These are phyloP conservation scores for Fraxinus floribunda DNA, from an alignment of 305 asterid genomes.

Conservation along the genomic window DNA sequence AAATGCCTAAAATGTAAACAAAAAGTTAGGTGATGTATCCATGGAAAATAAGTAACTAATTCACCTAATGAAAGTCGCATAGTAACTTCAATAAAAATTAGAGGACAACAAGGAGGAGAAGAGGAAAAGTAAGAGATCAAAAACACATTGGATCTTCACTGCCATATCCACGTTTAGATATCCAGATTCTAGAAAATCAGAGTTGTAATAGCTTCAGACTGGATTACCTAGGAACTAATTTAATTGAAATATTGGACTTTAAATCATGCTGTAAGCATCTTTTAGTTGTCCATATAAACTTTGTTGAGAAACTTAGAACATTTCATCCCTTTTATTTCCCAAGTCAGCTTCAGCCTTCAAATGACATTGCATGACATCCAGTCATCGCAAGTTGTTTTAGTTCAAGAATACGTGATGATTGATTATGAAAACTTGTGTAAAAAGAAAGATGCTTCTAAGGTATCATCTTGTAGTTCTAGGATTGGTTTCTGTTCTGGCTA, in stretches of 20 bases:
- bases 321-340: background rate
- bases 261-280: background rate
- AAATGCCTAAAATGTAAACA: conserved; percentile 48
- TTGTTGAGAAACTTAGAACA: background rate
- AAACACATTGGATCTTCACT: background rate
- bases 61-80: background rate
- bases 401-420: background rate
- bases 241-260: background rate
- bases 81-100: background rate
- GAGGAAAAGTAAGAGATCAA: background rate
- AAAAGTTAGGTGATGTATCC: background rate
- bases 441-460: background rate
- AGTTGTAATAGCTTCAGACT: background rate
- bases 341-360: background rate
- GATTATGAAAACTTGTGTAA: background rate
- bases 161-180: background rate
- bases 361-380: background rate
- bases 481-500: background rate
- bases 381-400: background rate
- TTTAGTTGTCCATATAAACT: background rate
- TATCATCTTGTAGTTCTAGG: background rate
- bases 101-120: background rate
- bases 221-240: background rate
- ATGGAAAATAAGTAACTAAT: background rate
- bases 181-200: background rate